These are phyloP conservation scores for Boletus rubescentipes DNA, from an alignment of 768 basidiomycete species.

Conservation along the genomic window DNA sequence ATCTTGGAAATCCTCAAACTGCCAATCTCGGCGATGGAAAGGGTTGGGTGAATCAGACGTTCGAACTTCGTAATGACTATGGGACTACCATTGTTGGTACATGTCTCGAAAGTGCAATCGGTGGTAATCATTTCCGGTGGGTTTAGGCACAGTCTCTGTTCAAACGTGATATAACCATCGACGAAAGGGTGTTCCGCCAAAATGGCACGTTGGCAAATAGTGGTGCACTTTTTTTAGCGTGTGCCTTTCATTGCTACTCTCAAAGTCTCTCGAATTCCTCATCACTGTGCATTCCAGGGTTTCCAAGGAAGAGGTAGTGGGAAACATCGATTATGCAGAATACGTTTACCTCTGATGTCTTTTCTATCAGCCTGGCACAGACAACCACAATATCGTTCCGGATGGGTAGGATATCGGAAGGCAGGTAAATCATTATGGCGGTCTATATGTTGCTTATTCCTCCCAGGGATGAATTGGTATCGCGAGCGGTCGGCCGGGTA, in stretches of 20 bases:
- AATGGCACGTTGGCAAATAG: constrained; percentile 51
- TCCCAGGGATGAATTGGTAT: constrained; percentile 39
- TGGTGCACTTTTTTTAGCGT: constrained; percentile 58
- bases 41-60: constrained; percentile 42
- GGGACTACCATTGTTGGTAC: constrained; percentile 37
- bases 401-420: constrained; percentile 51
- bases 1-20: constrained; percentile 34
- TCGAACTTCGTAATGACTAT: constrained; percentile 45
- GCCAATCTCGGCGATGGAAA: constrained; percentile 51
- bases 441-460: neutral
- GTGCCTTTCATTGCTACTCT: constrained; percentile 15
- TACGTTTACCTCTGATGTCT: neutral
- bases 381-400: constrained; percentile 42
- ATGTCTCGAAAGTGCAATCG: constrained; percentile 42
- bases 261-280: neutral
- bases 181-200: constrained; percentile 49
- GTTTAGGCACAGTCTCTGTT: neutral
- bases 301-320: constrained; percentile 43
- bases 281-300: constrained; percentile 32
- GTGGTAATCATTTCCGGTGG: constrained; percentile 49
- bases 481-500: constrained; percentile 38
- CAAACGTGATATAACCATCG: neutral
- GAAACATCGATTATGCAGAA: neutral
- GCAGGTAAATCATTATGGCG: constrained; percentile 17
- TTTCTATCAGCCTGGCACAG: constrained; percentile 23